Evolutionary conservation across 129 eudicot species (phyloP).

Genomic region (Kitagawia praeruptora): DNA sequence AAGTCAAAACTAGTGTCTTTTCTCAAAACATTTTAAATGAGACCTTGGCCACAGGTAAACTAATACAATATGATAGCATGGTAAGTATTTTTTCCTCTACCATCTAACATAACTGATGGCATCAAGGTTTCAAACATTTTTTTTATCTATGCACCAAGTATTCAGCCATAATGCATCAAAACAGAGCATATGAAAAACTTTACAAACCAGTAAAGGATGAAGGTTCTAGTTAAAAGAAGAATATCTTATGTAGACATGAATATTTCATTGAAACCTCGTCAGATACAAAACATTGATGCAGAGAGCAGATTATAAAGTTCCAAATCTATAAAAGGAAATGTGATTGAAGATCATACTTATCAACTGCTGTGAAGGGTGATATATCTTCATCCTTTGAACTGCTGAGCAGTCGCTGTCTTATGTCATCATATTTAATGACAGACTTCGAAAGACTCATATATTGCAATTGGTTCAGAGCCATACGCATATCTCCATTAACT

Average conservation of each 20-base stretch:
- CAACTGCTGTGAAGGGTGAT: constrained; percentile 94
- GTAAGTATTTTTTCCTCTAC: background rate
- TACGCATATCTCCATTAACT: constrained; percentile 94
- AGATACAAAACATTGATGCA: background rate
- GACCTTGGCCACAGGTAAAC: background rate
- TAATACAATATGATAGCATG: background rate
- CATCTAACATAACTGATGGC: background rate
- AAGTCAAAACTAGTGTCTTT: background rate
- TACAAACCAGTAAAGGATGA: background rate
- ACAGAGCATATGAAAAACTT: background rate
- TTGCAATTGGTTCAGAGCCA: constrained; percentile 96
- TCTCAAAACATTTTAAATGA: background rate
- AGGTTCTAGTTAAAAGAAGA: background rate
- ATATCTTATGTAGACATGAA: background rate
- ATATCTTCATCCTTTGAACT: constrained; percentile 97
- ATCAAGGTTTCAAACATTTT: background rate
- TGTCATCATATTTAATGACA: constrained; percentile 78
- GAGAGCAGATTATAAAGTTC: background rate
- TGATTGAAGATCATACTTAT: constrained; percentile 50
- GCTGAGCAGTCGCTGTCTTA: constrained; percentile 77
- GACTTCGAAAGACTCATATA: constrained; percentile 91
- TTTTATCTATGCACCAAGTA: background rate
- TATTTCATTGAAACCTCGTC: background rate
- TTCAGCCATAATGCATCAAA: background rate
- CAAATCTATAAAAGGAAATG: background rate